These are phyloP conservation scores for Solanum neorickii DNA, from an alignment of 257 asterid species.

Conservation along the genomic window DNA sequence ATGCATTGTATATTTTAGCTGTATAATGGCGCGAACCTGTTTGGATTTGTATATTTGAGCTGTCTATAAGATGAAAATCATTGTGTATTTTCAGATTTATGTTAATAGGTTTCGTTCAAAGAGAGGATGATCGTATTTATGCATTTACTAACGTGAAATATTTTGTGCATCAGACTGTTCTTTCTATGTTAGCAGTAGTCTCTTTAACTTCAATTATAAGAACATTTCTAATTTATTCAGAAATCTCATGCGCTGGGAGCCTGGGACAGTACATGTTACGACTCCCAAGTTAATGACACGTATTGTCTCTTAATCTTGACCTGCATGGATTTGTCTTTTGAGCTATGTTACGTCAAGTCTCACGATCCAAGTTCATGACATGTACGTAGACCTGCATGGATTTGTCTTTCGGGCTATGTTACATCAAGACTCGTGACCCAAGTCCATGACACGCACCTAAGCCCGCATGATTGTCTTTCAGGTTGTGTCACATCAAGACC, in stretches of 20 bases:
- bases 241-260: not conserved
- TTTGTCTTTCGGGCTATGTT: not conserved
- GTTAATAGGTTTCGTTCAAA: not conserved
- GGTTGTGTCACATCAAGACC: not conserved
- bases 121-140: not conserved
- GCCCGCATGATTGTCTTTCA: not conserved
- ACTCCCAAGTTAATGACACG: not conserved
- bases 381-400: not conserved
- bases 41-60: not conserved
- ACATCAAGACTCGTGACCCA: not conserved
- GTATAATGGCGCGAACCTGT: not conserved
- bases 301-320: not conserved
- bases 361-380: no score
- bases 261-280: not conserved
- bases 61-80: not conserved
- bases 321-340: no score
- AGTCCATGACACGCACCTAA: not conserved
- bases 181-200: not conserved
- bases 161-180: accelerated
- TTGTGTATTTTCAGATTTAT: not conserved
- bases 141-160: not conserved
- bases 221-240: not conserved
- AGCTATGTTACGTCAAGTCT: no score
- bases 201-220: not conserved
- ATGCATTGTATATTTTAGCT: not conserved